Conservation (phyloP, 805 yeast genomes). For the Kodamaea hsintzibuensis region DNA sequence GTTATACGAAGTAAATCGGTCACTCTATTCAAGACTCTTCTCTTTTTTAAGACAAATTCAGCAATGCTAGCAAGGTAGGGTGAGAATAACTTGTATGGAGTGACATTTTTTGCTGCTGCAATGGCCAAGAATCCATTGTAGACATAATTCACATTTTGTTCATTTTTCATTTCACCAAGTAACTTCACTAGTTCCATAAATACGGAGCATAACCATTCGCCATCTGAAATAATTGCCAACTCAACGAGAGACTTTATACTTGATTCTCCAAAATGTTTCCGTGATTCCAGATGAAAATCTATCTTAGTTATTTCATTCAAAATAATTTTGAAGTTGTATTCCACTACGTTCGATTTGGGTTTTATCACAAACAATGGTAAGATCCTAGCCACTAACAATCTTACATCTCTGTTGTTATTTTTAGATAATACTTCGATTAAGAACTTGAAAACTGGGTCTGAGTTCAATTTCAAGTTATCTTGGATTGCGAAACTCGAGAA, state of each 20-base stretch:
- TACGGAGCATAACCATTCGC: constrained; percentile 67
- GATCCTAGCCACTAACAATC: constrained; percentile 53
- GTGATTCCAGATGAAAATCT: constrained; percentile 28
- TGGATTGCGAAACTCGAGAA: constrained; percentile 58
- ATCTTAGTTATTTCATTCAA: constrained; percentile 44
- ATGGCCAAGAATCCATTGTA: constrained; percentile 61
- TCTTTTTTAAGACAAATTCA: constrained; percentile 59
- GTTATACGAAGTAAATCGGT: constrained; percentile 68
- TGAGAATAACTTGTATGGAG: constrained; percentile 78
- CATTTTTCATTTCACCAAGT: constrained; percentile 58
- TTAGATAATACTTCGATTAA: constrained; percentile 40
- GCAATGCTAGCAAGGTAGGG: constrained; percentile 79
- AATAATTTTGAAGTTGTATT: constrained; percentile 44
- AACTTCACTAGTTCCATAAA: constrained; percentile 65
- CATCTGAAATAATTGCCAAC: constrained; percentile 59
- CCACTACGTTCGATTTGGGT: constrained; percentile 38
- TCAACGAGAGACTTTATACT: constrained; percentile 63
- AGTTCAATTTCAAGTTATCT: neutral
- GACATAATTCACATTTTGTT: constrained; percentile 67
- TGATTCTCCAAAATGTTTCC: constrained; percentile 54
- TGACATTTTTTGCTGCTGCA: constrained; percentile 53
- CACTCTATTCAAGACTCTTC: constrained; percentile 56
- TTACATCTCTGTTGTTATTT: constrained; percentile 51
- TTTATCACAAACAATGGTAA: constrained; percentile 53
- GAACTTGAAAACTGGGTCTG: constrained; percentile 37